Evolutionary conservation across 106 monocot species (phyloP).

Genomic region (Acorus gramineus): DNA sequence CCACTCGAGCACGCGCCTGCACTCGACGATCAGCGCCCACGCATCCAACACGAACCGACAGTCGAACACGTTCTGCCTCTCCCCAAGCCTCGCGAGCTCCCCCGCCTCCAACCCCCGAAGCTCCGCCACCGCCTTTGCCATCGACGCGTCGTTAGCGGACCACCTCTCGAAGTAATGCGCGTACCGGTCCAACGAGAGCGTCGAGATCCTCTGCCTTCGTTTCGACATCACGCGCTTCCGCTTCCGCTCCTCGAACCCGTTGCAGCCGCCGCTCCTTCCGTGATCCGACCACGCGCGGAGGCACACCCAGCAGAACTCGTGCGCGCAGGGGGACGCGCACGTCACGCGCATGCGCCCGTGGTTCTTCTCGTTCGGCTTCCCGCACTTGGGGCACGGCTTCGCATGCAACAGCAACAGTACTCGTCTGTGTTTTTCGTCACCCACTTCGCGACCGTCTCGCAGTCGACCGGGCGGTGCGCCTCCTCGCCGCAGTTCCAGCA

Average conservation of each 20-base stretch:
- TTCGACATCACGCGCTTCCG: not conserved
- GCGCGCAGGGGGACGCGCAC: slow-evolving; percentile 2
- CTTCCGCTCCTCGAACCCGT: not conserved
- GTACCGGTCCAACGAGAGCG: not conserved
- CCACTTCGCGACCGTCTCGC: not conserved
- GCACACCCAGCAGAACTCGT: slow-evolving; percentile 13
- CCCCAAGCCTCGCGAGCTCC: too few species aligned
- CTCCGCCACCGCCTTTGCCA: not conserved
- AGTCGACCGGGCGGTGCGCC: not conserved
- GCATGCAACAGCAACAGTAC: slow-evolving; percentile 7
- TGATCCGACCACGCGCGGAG: not conserved
- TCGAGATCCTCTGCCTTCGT: not conserved
- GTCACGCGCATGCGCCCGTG: slow-evolving; percentile 13
- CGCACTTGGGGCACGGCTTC: slow-evolving; percentile 7
- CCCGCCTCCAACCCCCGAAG: not conserved
- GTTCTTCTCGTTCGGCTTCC: slow-evolving; percentile 2
- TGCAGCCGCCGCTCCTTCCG: not conserved
- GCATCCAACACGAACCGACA: not conserved
- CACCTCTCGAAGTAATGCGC: not conserved
- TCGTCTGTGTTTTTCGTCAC: not conserved
- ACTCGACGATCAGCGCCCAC: slow-evolving; percentile 1
- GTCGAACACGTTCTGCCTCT: not conserved
- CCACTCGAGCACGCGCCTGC: slow-evolving; percentile 1
- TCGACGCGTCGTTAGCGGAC: not conserved
- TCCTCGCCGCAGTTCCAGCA: not conserved